phyloP scores from a whole-genome alignment of 2,329 filamentous ascomycete genomes.

The Rhinocladiella mackenziei region DNA sequence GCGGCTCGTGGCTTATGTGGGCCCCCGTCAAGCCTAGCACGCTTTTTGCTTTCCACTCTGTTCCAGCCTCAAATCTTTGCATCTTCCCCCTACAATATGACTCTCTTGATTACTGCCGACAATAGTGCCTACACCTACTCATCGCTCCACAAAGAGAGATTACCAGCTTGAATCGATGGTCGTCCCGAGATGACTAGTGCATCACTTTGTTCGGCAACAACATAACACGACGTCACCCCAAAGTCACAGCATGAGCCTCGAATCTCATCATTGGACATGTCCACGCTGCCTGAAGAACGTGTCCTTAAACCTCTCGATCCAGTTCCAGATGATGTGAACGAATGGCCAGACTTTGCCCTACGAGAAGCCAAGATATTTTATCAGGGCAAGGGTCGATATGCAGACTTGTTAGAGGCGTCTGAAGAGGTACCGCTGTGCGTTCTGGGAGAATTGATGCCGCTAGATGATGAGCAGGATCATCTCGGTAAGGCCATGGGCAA shows the following conservation, averaged over 20 bases:
- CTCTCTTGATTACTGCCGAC: too few relatives aligned
- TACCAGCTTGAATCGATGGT: neutral
- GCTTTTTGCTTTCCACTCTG: too few relatives aligned
- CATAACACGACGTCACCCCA: slow-evolving; percentile 4
- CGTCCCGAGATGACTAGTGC: slow-evolving; percentile 5
- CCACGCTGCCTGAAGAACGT: slow-evolving; percentile 35
- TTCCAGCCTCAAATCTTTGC: too few relatives aligned
- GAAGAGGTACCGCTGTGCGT: slow-evolving; percentile 54
- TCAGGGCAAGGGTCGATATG: slow-evolving; percentile 47
- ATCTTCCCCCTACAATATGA: too few relatives aligned
- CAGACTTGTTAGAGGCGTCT: slow-evolving; percentile 54
- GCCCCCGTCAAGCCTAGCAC: too few relatives aligned
- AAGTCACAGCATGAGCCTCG: slow-evolving; percentile 22
- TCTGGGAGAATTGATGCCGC: slow-evolving; percentile 47
- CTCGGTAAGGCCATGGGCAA: too few relatives aligned
- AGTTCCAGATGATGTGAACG: slow-evolving; percentile 47
- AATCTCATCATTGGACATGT: slow-evolving; percentile 23
- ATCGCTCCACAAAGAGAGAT: neutral
- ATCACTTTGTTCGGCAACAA: slow-evolving; percentile 1
- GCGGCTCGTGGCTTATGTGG: too few relatives aligned
- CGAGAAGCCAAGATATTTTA: slow-evolving; percentile 52
- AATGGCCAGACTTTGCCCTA: slow-evolving; percentile 59
- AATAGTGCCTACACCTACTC: too few relatives aligned
- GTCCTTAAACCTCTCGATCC: slow-evolving; percentile 44
- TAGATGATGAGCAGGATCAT: slow-evolving; percentile 43